Evolutionary conservation across 2,329 filamentous ascomycete genomes (phyloP).

Genomic region (Pyricularia sp.): DNA sequence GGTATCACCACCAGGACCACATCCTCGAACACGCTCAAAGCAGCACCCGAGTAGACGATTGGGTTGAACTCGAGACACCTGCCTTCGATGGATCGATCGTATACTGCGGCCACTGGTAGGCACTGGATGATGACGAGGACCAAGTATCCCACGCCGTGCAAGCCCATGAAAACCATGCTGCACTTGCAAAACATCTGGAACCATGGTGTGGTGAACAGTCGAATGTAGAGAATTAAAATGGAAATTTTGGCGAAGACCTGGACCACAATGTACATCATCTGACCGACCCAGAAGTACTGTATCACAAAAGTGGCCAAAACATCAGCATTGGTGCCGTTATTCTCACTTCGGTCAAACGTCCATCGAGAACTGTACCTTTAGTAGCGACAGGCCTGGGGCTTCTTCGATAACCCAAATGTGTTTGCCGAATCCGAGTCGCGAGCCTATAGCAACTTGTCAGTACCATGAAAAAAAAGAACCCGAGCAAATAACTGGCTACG

Average conservation of each 20-base stretch:
- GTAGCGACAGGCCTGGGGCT: not conserved
- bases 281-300: constrained; percentile 4
- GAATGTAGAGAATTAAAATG: constrained; percentile 15
- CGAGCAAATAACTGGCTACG: not conserved
- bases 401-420: constrained; percentile 4
- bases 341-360: too few species aligned
- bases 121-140: constrained; percentile 31
- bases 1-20: constrained; percentile 30
- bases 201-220: constrained; percentile 12
- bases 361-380: not conserved
- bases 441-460: not conserved
- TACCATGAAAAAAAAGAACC: not conserved
- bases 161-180: constrained; percentile 17
- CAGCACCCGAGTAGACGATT: constrained; percentile 37
- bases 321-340: not conserved
- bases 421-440: constrained; percentile 2
- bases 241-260: constrained; percentile 15
- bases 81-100: constrained; percentile 40
- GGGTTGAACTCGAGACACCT: constrained; percentile 35
- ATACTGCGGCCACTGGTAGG: constrained; percentile 36
- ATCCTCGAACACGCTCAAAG: constrained; percentile 31
- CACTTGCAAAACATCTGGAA: constrained; percentile 10
- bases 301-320: not conserved
- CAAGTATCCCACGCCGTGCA: constrained; percentile 21
- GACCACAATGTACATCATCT: constrained; percentile 16